Evolutionary conservation across 169 alveolate species (phyloP).

Genomic region (Cryptosporidium viatorum): DNA sequence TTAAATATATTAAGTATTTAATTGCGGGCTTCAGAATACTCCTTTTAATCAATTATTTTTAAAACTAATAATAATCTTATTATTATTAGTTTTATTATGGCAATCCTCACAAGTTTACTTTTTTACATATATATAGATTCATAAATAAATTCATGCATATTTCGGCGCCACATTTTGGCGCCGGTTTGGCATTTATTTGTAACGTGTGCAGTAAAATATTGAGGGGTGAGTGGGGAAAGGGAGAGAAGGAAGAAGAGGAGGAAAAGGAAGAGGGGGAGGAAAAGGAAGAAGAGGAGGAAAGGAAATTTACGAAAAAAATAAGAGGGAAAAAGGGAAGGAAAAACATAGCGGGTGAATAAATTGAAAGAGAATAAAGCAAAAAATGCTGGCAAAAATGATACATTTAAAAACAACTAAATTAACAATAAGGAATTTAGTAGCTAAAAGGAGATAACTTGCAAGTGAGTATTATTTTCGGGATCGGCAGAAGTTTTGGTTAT

Average conservation of each 20-base stretch:
- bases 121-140: constrained; percentile 22
- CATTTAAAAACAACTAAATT: neutral
- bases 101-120: neutral
- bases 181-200: constrained; percentile 20
- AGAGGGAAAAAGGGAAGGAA: neutral
- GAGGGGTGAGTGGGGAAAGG: too few species aligned
- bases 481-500: neutral
- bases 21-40: neutral
- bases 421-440: neutral
- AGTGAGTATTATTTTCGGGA: neutral
- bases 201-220: neutral
- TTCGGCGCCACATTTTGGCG: constrained; percentile 16
- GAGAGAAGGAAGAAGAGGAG: neutral
- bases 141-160: constrained; percentile 16
- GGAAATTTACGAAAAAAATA: neutral
- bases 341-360: neutral
- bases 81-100: neutral
- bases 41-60: neutral
- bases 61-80: neutral
- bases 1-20: constrained; percentile 1
- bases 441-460: constrained; percentile 3
- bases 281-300: neutral
- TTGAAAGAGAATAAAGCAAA: neutral
- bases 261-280: neutral
- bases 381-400: neutral